These are phyloP conservation scores for Rosa hybrid DNA, from an alignment of 331 rosid species.

Conservation along the genomic window DNA sequence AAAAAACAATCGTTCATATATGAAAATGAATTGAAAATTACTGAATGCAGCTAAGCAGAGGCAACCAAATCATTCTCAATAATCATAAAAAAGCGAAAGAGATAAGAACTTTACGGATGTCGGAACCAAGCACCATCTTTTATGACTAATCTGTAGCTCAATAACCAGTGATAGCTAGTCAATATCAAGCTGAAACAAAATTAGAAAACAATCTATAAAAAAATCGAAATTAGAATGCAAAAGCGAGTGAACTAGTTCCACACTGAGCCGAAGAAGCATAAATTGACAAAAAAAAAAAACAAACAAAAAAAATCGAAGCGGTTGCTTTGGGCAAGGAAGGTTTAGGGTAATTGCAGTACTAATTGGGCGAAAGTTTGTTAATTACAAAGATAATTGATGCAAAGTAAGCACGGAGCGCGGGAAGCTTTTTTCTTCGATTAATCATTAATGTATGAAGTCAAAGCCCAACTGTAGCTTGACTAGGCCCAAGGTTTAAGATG, in stretches of 20 bases:
- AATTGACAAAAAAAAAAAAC: neutral
- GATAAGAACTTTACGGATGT: neutral
- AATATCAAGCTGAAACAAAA: neutral
- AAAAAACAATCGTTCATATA: slow-evolving; percentile 1
- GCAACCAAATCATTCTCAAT: neutral
- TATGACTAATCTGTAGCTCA: neutral
- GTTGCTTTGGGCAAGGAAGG: neutral
- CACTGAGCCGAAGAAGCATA: neutral
- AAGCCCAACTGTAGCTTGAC: neutral
- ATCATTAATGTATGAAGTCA: neutral
- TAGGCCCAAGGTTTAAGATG: neutral
- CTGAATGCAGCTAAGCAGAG: neutral
- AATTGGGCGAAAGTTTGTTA: neutral
- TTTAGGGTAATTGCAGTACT: neutral
- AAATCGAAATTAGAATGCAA: neutral
- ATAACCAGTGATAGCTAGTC: neutral
- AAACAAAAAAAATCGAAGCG: neutral
- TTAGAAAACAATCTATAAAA: neutral
- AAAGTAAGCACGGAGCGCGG: slow-evolving; percentile 1
- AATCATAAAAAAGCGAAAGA: neutral
- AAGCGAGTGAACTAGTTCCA: neutral
- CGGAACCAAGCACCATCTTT: neutral
- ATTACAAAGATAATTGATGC: neutral
- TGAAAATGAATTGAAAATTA: neutral
- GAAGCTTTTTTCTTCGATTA: neutral